Base-by-base conservation (phyloP, 129 eudicot genomes). In the Dittrichia graveolens region DNA sequence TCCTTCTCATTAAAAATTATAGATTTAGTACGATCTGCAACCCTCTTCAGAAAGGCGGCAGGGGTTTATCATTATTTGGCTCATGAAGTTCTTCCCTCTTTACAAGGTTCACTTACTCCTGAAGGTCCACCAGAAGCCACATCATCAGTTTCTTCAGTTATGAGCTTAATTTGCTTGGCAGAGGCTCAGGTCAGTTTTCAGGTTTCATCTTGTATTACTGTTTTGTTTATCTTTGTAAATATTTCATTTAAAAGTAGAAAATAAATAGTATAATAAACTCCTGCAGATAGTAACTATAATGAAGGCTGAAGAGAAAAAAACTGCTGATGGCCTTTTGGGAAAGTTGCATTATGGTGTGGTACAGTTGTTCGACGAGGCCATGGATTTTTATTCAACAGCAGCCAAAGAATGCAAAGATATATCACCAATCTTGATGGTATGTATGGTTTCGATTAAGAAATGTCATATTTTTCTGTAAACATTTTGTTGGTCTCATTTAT, bases 151-250 rank as follows among this genome's bases (percentile, higher is more conserved):
- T 81, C 85, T 54, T 82, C 87, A 40, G 67, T 68, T 45, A 86
- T 84, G 92, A 91, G 84, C 81, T 83, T 84, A 45, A 66, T 91
- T 60, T 91, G 97, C 72, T 82, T 91, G 86, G 97, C 96, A 0
- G 96, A 91, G 61, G 97, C 93, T 59, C 93, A 91, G 93, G 97
- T 88, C 16, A 52, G 78, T 3, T 38, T 9, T 62, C n/a, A 44
- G 43, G 52, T 18, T 62, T 11, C 64, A 44, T 66, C 18, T 31
- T 71, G 65, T 64, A 8, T 70, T 24, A 60, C 3, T 56, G 3
- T 57, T 15, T 46, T 13, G 9, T 11, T 78, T 8, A 14, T 9
- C 47, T 46, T 19, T 59, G 7, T 42, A 67, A 55, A 9, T 50
- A 60, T 46, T 31, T 6, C 2, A 7, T 0, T 16, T 43, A 40